Conservation (phyloP, 371 early-diverging fungal genomes). For the Syncephalis fuscata region DNA sequence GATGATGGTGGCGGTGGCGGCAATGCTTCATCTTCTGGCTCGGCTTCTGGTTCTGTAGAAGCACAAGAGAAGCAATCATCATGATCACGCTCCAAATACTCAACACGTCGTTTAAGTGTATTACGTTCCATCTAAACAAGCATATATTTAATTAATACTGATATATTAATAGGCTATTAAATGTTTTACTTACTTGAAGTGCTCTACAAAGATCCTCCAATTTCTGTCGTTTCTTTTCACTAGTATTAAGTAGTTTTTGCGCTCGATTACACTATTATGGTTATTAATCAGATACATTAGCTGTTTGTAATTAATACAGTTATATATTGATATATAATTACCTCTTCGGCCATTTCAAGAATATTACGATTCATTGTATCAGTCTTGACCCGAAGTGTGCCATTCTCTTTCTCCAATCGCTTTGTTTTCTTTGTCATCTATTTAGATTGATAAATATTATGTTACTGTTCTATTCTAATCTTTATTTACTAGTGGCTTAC, state of each 20-base stretch:
- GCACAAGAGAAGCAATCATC: too few species aligned
- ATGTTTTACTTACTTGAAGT: slow-evolving; percentile 14
- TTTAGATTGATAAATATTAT: slow-evolving; percentile 2
- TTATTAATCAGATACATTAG: not conserved
- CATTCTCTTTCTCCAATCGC: slow-evolving; percentile 31
- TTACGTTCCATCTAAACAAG: too few species aligned
- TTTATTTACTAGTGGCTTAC: slow-evolving; percentile 8
- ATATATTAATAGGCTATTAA: too few species aligned
- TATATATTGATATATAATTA: slow-evolving; percentile 7
- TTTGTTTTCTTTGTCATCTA: slow-evolving; percentile 35
- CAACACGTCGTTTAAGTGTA: too few species aligned
- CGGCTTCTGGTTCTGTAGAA: too few species aligned
- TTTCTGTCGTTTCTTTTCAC: slow-evolving; percentile 20
- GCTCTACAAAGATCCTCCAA: slow-evolving; percentile 33
- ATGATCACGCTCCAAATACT: too few species aligned
- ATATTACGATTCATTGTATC: slow-evolving; percentile 31
- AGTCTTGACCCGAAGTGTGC: slow-evolving; percentile 20
- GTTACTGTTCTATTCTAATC: not conserved
- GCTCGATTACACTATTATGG: not conserved
- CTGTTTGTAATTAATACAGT: too few species aligned
- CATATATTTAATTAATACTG: too few species aligned
- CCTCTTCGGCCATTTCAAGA: slow-evolving; percentile 37
- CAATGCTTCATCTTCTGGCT: too few species aligned
- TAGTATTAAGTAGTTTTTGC: slow-evolving; percentile 11
- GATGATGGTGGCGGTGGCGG: too few species aligned